A percentile compares a stretch with the other conserved stretches of the same genome.
These are phyloP conservation scores for Vaccinium corymbosum DNA, from an alignment of 148 eudicot genomes.

Conservation along the genomic window DNA sequence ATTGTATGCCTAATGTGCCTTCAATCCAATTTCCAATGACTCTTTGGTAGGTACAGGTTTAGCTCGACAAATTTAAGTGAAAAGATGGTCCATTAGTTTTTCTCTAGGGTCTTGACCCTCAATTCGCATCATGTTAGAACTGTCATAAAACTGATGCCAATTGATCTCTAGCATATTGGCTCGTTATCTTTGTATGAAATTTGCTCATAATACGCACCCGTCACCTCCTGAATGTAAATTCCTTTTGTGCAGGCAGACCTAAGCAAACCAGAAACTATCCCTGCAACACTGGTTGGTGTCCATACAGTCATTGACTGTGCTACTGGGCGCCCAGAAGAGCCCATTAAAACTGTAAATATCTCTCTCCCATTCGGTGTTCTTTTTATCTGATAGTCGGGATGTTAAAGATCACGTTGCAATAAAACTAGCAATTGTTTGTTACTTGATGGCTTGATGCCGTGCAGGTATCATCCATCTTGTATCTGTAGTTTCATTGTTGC, in stretches of 20 bases:
- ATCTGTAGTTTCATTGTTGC: background rate
- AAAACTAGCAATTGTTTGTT: background rate
- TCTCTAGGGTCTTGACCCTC: background rate
- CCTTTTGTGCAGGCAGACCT: conserved; percentile 74
- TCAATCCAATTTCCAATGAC: background rate
- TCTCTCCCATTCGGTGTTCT: background rate
- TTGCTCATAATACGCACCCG: background rate
- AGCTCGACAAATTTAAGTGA: background rate
- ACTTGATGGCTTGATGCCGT: background rate
- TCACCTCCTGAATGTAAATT: conserved; percentile 1
- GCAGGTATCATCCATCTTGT: conserved; percentile 9
- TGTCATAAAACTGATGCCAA: background rate
- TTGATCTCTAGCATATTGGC: background rate
- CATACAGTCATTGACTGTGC: conserved; percentile 96
- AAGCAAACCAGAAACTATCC: conserved; percentile 89
- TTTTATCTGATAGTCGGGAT: background rate
- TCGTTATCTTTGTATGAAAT: background rate
- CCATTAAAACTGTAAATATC: conserved; percentile 84
- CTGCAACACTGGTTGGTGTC: conserved; percentile 90
- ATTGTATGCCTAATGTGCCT: background rate
- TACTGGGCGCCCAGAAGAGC: conserved; percentile 99
- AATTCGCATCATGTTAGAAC: background rate
- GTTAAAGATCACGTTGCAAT: background rate
- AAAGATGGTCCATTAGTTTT: background rate
- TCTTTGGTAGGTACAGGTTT: background rate